Evolutionary conservation across 768 basidiomycete species (phyloP), one percentile per base, ranked within the genome.

Genomic region (Pleurotus sapidus): DNA sequence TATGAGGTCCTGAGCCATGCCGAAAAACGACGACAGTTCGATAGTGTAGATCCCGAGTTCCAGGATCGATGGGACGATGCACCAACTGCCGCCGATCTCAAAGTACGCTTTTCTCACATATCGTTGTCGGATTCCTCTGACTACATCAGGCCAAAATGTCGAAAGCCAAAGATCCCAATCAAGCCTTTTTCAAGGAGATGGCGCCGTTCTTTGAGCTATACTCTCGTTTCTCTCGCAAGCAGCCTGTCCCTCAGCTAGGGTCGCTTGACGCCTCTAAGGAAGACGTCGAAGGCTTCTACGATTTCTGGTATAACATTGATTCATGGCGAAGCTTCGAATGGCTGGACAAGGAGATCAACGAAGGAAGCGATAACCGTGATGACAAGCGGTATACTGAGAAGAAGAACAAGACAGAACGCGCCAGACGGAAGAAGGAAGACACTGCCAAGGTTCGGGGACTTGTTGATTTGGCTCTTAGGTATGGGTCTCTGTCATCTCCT

Each of bases 301-400:
- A 98, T 72, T 97, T 96, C 73, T 99, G 95, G 94, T 98, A 99
- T 81, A 96, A 95, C 81, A 96, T 99, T 74, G 96, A 98, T 72
- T 92, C 89, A 63, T 99, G 96, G 96, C 80, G 96, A 65, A 92
- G 88, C 71, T 99, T 98, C 69, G 96, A 99, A 74, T 98, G 94
- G 80, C 77, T 90, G 62, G 96, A 99, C 77, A 98, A 99, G 80
- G 96, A 99, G 72, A 89, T 93, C 57, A 96, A 98, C 71, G 96
- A 99, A 74, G 96, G 96, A 9, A 93, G 91, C 60, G 96, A 98
- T 70, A 92, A 82, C 68, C 96, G 96, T 57, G 96, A 98, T 72
- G 96, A 99, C 72, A 98, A 98, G 75, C 89, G 96, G 27, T 97
- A 95, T 76, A 95, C 93, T 15, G 96, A 98, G 76, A 98, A 98